A percentile compares a stretch with the other conserved stretches of the same genome.
phyloP scores from a whole-genome alignment of 2,329 filamentous ascomycete genomes.

The Grosmannia huntii region DNA sequence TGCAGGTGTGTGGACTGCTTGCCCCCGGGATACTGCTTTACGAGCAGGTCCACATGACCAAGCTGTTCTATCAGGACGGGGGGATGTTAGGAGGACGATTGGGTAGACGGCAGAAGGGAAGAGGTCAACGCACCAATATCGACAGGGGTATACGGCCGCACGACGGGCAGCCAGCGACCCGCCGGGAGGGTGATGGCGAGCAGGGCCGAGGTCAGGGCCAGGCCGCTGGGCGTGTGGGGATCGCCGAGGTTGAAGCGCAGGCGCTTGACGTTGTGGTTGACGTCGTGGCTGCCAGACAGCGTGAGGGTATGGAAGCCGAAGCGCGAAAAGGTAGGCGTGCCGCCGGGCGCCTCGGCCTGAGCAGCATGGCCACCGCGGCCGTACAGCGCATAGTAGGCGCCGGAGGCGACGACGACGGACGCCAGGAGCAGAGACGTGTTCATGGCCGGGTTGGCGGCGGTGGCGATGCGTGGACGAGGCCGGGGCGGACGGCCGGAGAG shows the following conservation, averaged over 20 bases:
- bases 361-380: constrained; percentile 1
- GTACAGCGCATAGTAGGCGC: constrained; percentile 11
- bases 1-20: constrained; percentile 55
- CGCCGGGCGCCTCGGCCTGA: constrained; percentile 8
- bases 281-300: constrained; percentile 35
- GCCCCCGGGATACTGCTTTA: constrained; percentile 57
- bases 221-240: constrained; percentile 30
- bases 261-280: constrained; percentile 47
- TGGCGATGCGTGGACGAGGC: background rate
- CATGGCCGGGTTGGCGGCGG: constrained; percentile 2
- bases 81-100: background rate
- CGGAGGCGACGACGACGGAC: constrained; percentile 9
- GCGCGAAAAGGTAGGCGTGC: constrained; percentile 10
- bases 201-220: constrained; percentile 40
- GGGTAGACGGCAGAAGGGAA: background rate
- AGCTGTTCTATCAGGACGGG: constrained; percentile 29
- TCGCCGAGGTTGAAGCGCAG: constrained; percentile 43
- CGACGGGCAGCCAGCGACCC: constrained; percentile 42
- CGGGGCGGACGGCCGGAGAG: background rate
- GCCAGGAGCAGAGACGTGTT: constrained; percentile 4
- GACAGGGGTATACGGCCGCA: constrained; percentile 56
- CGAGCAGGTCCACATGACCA: constrained; percentile 48
- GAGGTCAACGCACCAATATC: constrained; percentile 26
- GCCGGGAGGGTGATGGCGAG: constrained; percentile 47
- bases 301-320: constrained; percentile 31